Conservation (phyloP, 2,329 filamentous ascomycete species). For the Stemphylium beticola region DNA sequence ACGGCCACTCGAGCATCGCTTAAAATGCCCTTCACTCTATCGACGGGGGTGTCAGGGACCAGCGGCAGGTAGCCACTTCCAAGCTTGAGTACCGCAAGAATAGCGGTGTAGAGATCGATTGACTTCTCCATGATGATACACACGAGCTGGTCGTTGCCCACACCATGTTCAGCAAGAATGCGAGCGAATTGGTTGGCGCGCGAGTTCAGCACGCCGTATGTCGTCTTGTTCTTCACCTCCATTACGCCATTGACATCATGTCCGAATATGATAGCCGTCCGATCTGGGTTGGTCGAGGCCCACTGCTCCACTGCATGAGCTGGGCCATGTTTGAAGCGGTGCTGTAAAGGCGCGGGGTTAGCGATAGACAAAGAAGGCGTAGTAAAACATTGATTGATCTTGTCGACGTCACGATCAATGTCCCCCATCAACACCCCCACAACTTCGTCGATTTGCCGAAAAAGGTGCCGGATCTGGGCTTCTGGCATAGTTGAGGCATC, state of each 20-base stretch:
- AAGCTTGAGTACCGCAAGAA: slow-evolving; percentile 75
- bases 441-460: slow-evolving; percentile 66
- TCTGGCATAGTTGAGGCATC: slow-evolving; percentile 61
- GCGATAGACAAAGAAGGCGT: slow-evolving; percentile 47
- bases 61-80: slow-evolving; percentile 83
- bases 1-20: slow-evolving; percentile 62
- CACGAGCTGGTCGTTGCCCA: slow-evolving; percentile 64
- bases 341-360: slow-evolving; percentile 46
- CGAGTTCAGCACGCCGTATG: slow-evolving; percentile 69
- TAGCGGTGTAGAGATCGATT: slow-evolving; percentile 71
- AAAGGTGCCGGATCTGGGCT: slow-evolving; percentile 62
- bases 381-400: slow-evolving; percentile 31
- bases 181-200: slow-evolving; percentile 69
- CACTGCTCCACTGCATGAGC: slow-evolving; percentile 61
- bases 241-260: slow-evolving; percentile 50
- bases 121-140: slow-evolving; percentile 82
- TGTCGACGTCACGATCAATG: slow-evolving; percentile 41
- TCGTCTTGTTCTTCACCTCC: slow-evolving; percentile 55
- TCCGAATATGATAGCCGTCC: slow-evolving; percentile 69
- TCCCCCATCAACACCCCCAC: slow-evolving; percentile 52
- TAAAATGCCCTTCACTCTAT: slow-evolving; percentile 68
- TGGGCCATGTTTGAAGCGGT: slow-evolving; percentile 34
- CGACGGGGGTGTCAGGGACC: slow-evolving; percentile 70
- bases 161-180: slow-evolving; percentile 57
- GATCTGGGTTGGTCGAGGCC: slow-evolving; percentile 57